Evolutionary conservation across 139 green algal species (phyloP), one percentile per base, ranked within the genome.

Genomic region (Zygnema circumcarinatum): DNA sequence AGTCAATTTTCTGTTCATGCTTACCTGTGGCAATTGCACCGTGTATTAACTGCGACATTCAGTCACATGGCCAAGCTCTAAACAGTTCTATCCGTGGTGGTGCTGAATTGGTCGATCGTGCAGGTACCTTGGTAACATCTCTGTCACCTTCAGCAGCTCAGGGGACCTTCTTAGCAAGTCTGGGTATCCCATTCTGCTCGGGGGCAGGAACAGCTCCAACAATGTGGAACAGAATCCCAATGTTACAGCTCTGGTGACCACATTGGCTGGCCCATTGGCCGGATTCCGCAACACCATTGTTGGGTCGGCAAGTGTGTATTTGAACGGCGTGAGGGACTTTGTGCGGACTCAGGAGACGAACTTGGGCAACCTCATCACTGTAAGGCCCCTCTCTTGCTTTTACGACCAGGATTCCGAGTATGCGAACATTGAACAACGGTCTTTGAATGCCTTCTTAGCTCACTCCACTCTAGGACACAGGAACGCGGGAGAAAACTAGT

Each of bases 291-390:
- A 3, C 11, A 78, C 69, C 7, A 16, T 78, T 41, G 32, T 83
- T 29, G 75, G 32, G 3, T 72, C 75, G 2, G 47, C 75, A 33
- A 3, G 21, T 52, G 75, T 83, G 2, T 33, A 20, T 29, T 52
- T 83, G 33, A 39, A 81, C 41, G 81, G 87, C 1, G 32, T 21
- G n/a, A 67, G 52, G 36, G 25, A 0, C 35, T 39, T 79, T 25
- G 32, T 67, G 0, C 76, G 76, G 38, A 56, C 74, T n/a, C n/a
- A 72, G 25, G 90, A 93, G 83, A 85, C 53, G 3, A 81, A 83
- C 35, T 47, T 91, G n/a, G 90, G 78, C 69, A 82, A 92, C 79
- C 72, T 92, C 11, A 69, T 93, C 25, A 69, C 25, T 83, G 69
- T 78, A 78, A 78, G 69, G 7, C 16, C 7, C 16, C 16, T 62